Conservation (phyloP, 805 yeast genomes). For the Wickerhamiella cacticola region DNA sequence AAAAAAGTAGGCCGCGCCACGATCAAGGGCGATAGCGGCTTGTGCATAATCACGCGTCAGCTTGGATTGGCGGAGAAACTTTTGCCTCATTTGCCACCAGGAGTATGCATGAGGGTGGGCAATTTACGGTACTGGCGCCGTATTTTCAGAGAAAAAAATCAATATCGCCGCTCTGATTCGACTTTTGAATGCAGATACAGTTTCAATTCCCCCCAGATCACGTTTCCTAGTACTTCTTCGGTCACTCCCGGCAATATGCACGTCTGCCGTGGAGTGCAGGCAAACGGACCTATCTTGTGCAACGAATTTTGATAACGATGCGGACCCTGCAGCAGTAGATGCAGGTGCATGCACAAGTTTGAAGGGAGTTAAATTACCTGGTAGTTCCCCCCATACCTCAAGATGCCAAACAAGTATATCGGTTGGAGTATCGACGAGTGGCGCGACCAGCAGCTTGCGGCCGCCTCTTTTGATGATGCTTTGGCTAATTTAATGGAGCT, state of each 20-base stretch:
- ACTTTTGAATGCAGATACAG: too few species aligned
- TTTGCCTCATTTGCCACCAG: slow-evolving; percentile 5
- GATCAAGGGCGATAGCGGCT: too few species aligned
- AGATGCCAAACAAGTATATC: slow-evolving; percentile 2
- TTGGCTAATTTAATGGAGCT: slow-evolving; percentile 35
- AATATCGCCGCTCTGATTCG: too few species aligned
- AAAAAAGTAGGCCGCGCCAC: too few species aligned
- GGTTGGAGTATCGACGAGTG: slow-evolving; percentile 83
- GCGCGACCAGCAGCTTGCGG: slow-evolving; percentile 46
- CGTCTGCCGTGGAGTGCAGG: slow-evolving; percentile 3
- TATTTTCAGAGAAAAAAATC: background rate
- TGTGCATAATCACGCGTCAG: slow-evolving; percentile 7
- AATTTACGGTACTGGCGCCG: background rate
- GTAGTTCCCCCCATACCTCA: background rate
- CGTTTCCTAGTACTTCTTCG: too few species aligned
- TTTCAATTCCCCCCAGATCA: too few species aligned
- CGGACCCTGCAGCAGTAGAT: background rate
- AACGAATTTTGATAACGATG: background rate
- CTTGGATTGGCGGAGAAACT: background rate
- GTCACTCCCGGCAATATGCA: background rate
- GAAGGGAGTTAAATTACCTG: background rate
- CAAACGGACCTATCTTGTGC: slow-evolving; percentile 1
- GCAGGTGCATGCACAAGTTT: slow-evolving; percentile 6
- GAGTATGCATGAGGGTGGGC: too few species aligned
- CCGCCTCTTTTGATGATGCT: slow-evolving; percentile 45